Evolutionary conservation across 2,329 filamentous ascomycete species (phyloP).

Genomic region (Colletotrichum incanum): DNA sequence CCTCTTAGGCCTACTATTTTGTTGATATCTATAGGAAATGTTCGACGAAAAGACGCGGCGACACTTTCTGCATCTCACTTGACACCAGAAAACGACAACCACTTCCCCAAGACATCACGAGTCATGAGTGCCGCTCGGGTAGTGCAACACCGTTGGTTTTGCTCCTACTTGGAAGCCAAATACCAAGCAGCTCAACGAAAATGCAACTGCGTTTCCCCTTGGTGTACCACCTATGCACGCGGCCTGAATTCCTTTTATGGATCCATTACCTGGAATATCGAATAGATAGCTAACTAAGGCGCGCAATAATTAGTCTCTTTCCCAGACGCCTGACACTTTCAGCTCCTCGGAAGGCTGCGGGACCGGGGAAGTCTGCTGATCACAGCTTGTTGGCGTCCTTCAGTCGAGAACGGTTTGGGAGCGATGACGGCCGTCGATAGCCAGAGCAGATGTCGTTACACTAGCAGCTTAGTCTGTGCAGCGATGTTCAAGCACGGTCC

Average conservation of each 20-base stretch:
- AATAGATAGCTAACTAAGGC: no score
- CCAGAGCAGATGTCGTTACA: background rate
- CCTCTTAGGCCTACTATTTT: background rate
- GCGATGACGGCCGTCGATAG: background rate
- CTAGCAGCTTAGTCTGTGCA: background rate
- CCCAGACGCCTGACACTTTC: background rate
- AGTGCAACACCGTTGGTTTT: background rate
- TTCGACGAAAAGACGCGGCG: background rate
- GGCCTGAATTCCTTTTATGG: background rate
- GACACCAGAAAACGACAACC: background rate
- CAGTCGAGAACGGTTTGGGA: background rate
- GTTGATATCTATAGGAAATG: background rate
- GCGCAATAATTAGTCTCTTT: background rate
- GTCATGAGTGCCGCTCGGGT: background rate
- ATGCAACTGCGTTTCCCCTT: no score
- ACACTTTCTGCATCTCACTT: background rate
- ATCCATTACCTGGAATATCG: background rate
- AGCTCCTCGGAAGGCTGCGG: background rate
- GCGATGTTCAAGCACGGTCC: background rate
- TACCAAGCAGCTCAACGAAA: background rate
- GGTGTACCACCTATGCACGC: background rate
- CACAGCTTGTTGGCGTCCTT: background rate
- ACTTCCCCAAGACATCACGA: background rate
- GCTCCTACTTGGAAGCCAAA: background rate
- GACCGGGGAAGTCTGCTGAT: slow-evolving; percentile 2